These are phyloP conservation scores for Entonaema liquescens DNA, from an alignment of 495 filamentous ascomycete genomes.

Conservation along the genomic window DNA sequence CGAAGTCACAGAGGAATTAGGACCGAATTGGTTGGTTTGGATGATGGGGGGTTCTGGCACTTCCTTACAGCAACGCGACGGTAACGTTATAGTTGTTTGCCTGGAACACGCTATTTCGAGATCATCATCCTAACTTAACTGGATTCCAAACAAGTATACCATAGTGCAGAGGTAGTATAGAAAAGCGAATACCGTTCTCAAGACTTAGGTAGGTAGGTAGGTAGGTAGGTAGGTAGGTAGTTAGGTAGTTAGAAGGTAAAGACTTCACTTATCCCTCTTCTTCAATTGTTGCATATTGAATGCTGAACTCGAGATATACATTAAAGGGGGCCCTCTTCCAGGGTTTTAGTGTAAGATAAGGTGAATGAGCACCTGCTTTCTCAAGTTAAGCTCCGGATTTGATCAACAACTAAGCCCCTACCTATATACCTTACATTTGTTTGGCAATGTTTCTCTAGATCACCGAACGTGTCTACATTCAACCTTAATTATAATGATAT, in stretches of 20 bases:
- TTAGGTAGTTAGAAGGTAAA: neutral
- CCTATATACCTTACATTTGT: neutral
- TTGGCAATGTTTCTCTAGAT: neutral
- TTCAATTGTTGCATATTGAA: neutral
- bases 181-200: too few relatives aligned
- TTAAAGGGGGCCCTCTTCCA: neutral
- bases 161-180: too few relatives aligned
- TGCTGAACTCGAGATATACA: neutral
- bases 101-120: too few relatives aligned
- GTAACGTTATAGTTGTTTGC: too few relatives aligned
- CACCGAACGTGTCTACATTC: neutral
- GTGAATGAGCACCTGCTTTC: constrained; percentile 22
- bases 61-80: too few relatives aligned
- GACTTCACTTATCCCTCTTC: neutral
- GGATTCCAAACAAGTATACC: too few relatives aligned
- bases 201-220: too few relatives aligned
- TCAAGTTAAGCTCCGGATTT: constrained; percentile 25
- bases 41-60: too few relatives aligned
- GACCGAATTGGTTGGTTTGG: neutral
- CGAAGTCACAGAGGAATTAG: neutral
- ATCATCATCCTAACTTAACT: too few relatives aligned
- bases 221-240: neutral
- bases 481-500: neutral
- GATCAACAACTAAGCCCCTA: constrained; percentile 18
- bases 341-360: constrained; percentile 15